These are phyloP conservation scores for Trichoderma pleuroti DNA, from an alignment of 2,329 filamentous ascomycete species.

Conservation along the genomic window DNA sequence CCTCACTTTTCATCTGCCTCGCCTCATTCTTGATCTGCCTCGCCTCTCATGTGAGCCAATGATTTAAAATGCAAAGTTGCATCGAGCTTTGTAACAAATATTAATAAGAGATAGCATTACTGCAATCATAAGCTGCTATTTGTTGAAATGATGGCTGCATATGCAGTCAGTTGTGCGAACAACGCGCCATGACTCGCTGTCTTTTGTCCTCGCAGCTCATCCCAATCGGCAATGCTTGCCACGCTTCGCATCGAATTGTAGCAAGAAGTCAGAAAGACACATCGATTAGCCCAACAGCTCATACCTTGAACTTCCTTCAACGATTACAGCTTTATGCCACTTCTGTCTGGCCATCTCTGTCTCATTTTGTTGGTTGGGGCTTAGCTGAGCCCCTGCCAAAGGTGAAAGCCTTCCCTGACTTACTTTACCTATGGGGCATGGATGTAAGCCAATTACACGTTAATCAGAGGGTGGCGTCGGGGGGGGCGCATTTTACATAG, in stretches of 20 bases:
- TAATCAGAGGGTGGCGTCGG: not conserved
- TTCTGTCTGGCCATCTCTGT: not conserved
- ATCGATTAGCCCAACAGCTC: not conserved
- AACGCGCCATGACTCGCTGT: no score
- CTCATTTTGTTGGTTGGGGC: not conserved
- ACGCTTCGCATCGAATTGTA: no score
- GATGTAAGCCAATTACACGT: not conserved
- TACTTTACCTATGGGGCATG: not conserved
- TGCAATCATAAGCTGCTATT: no score
- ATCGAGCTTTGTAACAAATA: no score
- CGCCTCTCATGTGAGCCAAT: not conserved
- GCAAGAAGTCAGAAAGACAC: no score
- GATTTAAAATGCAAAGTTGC: not conserved
- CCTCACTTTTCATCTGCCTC: not conserved
- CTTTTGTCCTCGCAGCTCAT: no score
- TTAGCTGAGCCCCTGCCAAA: not conserved
- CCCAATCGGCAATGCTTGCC: no score
- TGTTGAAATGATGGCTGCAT: no score
- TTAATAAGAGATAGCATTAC: no score
- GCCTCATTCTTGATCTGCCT: not conserved
- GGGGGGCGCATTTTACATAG: not conserved
- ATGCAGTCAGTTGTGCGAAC: no score
- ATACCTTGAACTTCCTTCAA: not conserved
- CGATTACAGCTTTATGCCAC: not conserved
- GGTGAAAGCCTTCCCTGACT: not conserved